Evolutionary conservation across 1,284 basidiomycete genomes (phyloP), one percentile per base, ranked within the genome.

Genomic region (Apiotrichum gracile): DNA sequence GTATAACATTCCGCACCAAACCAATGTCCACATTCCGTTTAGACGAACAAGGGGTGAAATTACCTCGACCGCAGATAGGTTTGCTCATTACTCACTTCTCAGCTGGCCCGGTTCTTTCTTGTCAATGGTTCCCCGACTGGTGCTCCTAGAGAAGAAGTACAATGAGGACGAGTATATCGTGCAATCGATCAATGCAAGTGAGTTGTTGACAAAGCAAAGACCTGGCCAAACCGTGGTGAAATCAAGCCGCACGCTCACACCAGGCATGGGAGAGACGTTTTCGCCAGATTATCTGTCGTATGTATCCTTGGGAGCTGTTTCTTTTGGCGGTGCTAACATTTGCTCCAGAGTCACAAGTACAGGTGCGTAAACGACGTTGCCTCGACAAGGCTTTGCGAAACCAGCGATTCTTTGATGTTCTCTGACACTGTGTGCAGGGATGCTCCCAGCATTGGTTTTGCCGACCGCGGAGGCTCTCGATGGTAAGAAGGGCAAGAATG

Each of bases 381-480:
- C n/a, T 3, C 29, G 10, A 41, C 3, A 14, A 17, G n/a, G n/a
- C n/a, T n/a, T n/a, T 46, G 14, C 10, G 44, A 26, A 9, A 14
- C 2, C 19, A 12, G 3, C 21, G 5, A 2, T 8, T 16, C 7
- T 12, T 3, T 22, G 10, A 41, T 3, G 8, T 9, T 22, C n/a
- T 27, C 48, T 45, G 42, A 51, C 35, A 13, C 5, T 5, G 5
- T 22, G 21, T 14, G 8, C 17, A 52, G 51, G 31, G 21, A 35
- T 39, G 2, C 41, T 92, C 0, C 90, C 90, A 6, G 86, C 86
- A 1, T 77, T 94, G 40, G 84, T 91, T 22, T 88, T 91, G 4
- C 90, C 90, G 0, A 76, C 88, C 19, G 77, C 33, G 9, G 44
- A 37, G 14, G 34, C 34, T 12, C 5, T 46, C 83, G 62, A 25